Evolutionary conservation across 2,329 filamentous ascomycete species (phyloP).

Genomic region (Botrytis medusae): DNA sequence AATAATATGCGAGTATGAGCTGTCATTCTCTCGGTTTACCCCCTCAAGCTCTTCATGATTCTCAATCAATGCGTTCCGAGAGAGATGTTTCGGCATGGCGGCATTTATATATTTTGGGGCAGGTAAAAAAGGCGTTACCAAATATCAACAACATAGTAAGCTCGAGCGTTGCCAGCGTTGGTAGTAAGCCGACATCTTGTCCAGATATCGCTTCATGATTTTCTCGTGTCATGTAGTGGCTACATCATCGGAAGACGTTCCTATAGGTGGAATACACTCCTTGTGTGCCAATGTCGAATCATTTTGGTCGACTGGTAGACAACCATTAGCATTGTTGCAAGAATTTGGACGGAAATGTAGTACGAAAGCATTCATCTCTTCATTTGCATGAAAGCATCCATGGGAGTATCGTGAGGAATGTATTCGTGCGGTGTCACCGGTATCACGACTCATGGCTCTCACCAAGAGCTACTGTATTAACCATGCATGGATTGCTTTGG

Average conservation of each 20-base stretch:
- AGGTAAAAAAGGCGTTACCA: neutral
- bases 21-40: conserved; percentile 3
- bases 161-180: neutral
- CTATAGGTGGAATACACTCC: neutral
- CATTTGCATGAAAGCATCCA: neutral
- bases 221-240: neutral
- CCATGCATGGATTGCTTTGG: neutral
- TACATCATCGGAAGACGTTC: neutral
- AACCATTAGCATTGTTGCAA: neutral
- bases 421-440: conserved; percentile 8
- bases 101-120: neutral
- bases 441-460: neutral
- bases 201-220: neutral
- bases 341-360: neutral
- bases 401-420: neutral
- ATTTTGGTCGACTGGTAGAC: neutral
- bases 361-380: neutral
- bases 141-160: neutral
- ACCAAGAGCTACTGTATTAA: neutral
- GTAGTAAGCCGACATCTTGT: neutral
- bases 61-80: neutral
- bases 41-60: neutral
- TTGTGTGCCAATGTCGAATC: neutral
- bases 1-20: conserved; percentile 10
- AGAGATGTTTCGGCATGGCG: neutral